phyloP scores from a whole-genome alignment of 2,329 filamentous ascomycete species.

The Leptographium flavum region DNA sequence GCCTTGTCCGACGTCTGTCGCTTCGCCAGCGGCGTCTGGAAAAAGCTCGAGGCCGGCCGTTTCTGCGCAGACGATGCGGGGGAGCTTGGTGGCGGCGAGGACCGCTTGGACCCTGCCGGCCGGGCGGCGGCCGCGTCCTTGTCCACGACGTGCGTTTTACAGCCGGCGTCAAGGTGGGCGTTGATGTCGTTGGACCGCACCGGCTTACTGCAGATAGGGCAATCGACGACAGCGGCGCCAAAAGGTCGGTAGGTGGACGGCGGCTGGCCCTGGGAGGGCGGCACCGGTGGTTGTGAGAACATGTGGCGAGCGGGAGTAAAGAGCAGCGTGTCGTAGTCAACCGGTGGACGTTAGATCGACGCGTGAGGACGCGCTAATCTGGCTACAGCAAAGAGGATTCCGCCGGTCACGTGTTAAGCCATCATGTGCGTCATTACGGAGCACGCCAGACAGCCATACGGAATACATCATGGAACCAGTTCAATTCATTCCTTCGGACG shows the following conservation, averaged over 20 bases:
- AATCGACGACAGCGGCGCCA: conserved; percentile 41
- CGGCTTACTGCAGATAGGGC: conserved; percentile 65
- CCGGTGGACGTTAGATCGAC: too few species aligned
- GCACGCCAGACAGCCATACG: too few species aligned
- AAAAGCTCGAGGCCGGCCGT: conserved; percentile 40
- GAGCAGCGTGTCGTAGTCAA: too few species aligned
- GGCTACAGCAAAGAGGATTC: too few species aligned
- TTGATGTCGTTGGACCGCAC: conserved; percentile 71
- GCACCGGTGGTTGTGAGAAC: not conserved
- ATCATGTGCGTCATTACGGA: too few species aligned
- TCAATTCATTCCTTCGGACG: too few species aligned
- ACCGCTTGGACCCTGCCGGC: conserved; percentile 13
- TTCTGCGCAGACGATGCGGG: conserved; percentile 30
- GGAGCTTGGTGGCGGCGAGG: conserved; percentile 18
- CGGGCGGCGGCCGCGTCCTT: conserved; percentile 23
- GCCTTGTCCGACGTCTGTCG: conserved; percentile 21
- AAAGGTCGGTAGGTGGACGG: not conserved
- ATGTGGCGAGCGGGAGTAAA: too few species aligned
- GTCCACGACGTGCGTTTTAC: conserved; percentile 47
- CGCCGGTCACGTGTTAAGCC: too few species aligned
- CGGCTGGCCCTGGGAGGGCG: not conserved
- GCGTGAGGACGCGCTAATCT: too few species aligned
- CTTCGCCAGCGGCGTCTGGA: conserved; percentile 46
- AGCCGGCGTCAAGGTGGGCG: conserved; percentile 76
- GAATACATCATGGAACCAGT: too few species aligned